Conservation (phyloP, 495 filamentous ascomycete genomes). For the Neurospora hispaniola region DNA sequence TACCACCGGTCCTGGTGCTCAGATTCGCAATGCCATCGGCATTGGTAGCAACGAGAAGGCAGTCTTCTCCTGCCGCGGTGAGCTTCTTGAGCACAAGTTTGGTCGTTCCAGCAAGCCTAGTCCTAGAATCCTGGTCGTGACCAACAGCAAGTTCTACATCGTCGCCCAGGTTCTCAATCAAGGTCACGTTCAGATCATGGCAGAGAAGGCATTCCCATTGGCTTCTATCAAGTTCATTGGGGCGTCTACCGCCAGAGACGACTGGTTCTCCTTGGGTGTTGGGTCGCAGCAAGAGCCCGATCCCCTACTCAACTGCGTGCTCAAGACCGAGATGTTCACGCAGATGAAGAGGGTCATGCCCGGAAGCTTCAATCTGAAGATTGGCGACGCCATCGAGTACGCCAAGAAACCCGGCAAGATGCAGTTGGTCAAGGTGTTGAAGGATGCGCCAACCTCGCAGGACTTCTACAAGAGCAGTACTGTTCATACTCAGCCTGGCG, state of each 20-base stretch:
- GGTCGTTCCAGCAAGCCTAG: constrained; percentile 90
- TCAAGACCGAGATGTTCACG: constrained; percentile 97
- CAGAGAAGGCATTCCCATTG: constrained; percentile 72
- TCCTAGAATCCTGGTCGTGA: constrained; percentile 76
- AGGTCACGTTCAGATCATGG: constrained; percentile 64
- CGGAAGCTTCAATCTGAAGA: constrained; percentile 70
- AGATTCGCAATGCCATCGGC: constrained; percentile 62
- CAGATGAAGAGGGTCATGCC: constrained; percentile 68
- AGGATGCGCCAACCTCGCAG: constrained; percentile 63
- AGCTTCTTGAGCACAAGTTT: constrained; percentile 84
- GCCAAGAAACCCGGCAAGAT: constrained; percentile 97
- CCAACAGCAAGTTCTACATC: constrained; percentile 75
- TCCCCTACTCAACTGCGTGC: constrained; percentile 78
- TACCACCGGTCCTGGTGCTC: constrained; percentile 67
- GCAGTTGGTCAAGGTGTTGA: constrained; percentile 74
- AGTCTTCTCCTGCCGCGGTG: constrained; percentile 83
- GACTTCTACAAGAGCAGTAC: constrained; percentile 91
- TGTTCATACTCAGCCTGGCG: constrained; percentile 77
- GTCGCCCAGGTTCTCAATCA: constrained; percentile 76
- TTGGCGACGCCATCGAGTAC: constrained; percentile 79
- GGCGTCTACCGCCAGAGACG: constrained; percentile 70
- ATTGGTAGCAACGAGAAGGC: constrained; percentile 54
- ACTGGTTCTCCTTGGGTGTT: constrained; percentile 90
- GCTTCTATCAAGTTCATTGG: constrained; percentile 81
- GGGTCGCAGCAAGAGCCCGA: constrained; percentile 85